Conservation (phyloP, 169 alveolate species). For the Eimeria acervulina region DNA sequence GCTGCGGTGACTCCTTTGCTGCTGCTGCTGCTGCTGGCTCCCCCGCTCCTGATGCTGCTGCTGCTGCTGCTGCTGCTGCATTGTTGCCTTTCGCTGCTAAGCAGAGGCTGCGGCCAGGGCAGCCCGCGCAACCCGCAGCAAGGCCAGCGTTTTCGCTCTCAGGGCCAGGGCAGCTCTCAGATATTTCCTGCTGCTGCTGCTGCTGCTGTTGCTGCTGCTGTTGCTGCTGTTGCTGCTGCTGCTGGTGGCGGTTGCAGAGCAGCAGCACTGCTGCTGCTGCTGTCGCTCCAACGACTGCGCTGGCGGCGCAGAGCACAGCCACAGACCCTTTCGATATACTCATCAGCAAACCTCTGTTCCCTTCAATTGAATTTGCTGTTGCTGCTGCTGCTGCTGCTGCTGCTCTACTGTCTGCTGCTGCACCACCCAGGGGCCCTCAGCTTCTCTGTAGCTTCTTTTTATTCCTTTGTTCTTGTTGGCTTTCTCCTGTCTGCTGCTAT, state of each 20-base stretch:
- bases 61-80: slow-evolving; percentile 84
- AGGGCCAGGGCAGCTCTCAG: slow-evolving; percentile 83
- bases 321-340: not conserved
- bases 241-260: too few species aligned
- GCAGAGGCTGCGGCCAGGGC: slow-evolving; percentile 97
- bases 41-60: not conserved
- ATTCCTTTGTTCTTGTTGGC: too few species aligned
- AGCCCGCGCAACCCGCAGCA: slow-evolving; percentile 98
- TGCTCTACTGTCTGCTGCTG: too few species aligned
- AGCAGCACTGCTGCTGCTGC: slow-evolving; percentile 11
- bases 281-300: slow-evolving; percentile 17
- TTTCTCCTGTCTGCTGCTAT: too few species aligned
- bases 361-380: not conserved
- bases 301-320: slow-evolving; percentile 11
- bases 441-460: too few species aligned
- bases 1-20: slow-evolving; percentile 85
- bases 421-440: not conserved
- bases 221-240: slow-evolving; percentile 7
- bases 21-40: slow-evolving; percentile 72
- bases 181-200: slow-evolving; percentile 53
- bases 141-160: slow-evolving; percentile 90
- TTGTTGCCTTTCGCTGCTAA: slow-evolving; percentile 79
- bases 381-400: too few species aligned
- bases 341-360: not conserved
- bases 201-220: slow-evolving; percentile 43